Evolutionary conservation across 495 filamentous ascomycete genomes (phyloP).

Genomic region (Daldinia caldariorum): DNA sequence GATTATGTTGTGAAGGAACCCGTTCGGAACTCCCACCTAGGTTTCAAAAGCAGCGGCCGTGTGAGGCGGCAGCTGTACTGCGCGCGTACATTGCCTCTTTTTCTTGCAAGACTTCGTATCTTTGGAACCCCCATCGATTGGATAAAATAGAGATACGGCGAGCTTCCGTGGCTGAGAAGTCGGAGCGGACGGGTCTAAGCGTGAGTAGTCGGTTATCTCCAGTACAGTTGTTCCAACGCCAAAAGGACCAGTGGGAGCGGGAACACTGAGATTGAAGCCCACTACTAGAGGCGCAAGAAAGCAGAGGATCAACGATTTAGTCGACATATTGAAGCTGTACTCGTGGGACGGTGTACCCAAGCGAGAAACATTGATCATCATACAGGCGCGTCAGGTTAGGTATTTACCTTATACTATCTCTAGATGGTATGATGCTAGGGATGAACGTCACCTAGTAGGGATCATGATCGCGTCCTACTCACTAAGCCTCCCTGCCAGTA

Average conservation of each 20-base stretch:
- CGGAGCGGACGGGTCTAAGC: conserved; percentile 50
- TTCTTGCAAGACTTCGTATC: no score
- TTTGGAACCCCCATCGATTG: no score
- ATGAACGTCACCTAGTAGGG: no score
- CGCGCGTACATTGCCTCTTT: no score
- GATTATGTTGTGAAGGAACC: no score
- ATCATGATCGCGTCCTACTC: no score
- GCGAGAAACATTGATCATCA: background rate
- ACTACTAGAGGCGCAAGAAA: background rate
- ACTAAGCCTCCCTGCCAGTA: no score
- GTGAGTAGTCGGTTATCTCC: conserved; percentile 47
- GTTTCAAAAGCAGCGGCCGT: no score
- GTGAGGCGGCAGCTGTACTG: no score
- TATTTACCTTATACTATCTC: no score
- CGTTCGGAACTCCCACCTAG: no score
- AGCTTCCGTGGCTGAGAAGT: conserved; percentile 45
- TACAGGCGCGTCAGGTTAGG: background rate
- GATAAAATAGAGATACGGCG: conserved; percentile 33
- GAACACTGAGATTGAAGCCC: background rate
- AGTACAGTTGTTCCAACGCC: conserved; percentile 33
- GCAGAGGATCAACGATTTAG: background rate
- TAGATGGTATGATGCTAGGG: no score
- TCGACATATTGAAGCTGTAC: background rate
- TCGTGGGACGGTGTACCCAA: background rate
- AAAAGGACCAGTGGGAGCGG: background rate